These are phyloP conservation scores for Carex arenaria DNA, from an alignment of 202 grass and related monocot species.

Conservation along the genomic window DNA sequence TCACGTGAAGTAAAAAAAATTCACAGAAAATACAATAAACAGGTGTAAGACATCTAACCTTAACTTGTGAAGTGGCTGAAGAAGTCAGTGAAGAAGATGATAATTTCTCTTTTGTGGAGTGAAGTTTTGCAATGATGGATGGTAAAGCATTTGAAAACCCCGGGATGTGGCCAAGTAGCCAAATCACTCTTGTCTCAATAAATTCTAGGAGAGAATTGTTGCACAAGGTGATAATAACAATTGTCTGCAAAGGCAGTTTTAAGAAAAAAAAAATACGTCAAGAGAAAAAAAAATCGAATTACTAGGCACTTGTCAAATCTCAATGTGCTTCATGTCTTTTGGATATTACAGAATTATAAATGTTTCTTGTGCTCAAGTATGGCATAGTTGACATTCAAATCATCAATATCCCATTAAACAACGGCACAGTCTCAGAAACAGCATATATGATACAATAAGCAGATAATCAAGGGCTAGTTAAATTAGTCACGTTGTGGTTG, in stretches of 20 bases:
- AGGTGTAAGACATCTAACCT: slow-evolving; percentile 41
- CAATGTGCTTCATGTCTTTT: neutral
- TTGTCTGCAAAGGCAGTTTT: slow-evolving; percentile 43
- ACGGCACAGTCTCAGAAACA: neutral
- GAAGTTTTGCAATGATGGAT: slow-evolving; percentile 69
- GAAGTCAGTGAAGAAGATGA: slow-evolving; percentile 42
- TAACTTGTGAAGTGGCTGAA: slow-evolving; percentile 34
- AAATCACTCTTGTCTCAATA: slow-evolving; percentile 77
- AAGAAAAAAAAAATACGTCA: slow-evolving; percentile 9
- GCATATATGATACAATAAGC: neutral
- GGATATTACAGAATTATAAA: neutral
- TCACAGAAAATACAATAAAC: neutral
- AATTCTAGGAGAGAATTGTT: slow-evolving; percentile 94
- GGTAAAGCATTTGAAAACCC: slow-evolving; percentile 67
- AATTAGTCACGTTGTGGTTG: neutral
- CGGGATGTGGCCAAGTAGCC: slow-evolving; percentile 70
- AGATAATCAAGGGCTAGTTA: neutral
- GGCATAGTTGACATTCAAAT: neutral
- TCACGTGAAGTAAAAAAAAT: neutral
- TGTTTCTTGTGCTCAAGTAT: neutral
- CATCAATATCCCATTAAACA: neutral
- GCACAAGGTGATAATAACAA: slow-evolving; percentile 91
- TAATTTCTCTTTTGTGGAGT: slow-evolving; percentile 75
- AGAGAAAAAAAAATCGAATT: neutral
- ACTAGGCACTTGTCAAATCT: neutral